Percentiles rank a stretch among this genome's conserved stretches.
phyloP scores from a whole-genome alignment of 768 basidiomycete species.

The Naematelia encephala region DNA sequence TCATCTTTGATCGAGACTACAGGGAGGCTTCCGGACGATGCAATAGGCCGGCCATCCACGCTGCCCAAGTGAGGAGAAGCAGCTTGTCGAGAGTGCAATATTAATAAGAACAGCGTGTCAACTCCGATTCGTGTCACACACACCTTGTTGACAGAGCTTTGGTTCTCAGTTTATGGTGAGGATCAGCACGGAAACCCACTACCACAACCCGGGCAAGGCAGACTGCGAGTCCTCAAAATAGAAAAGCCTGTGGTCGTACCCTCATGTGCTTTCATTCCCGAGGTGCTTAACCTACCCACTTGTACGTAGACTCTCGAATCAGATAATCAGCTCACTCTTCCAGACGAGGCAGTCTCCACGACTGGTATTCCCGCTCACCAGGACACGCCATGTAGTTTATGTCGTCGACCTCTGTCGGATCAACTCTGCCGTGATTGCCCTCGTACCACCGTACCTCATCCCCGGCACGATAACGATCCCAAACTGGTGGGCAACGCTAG shows the following conservation, averaged over 20 bases:
- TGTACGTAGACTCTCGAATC: conserved; percentile 7
- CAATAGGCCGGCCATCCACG: conserved; percentile 37
- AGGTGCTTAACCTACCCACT: conserved; percentile 11
- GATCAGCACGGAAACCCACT: conserved; percentile 19
- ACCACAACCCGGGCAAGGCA: conserved; percentile 21
- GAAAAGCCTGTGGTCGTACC: conserved; percentile 28
- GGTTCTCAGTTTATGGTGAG: conserved; percentile 37
- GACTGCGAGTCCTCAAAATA: conserved; percentile 26
- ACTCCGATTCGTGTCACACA: conserved; percentile 22
- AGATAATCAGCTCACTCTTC: not conserved
- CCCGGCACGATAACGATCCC: conserved; percentile 2
- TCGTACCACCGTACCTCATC: not conserved
- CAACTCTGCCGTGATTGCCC: conserved; percentile 15
- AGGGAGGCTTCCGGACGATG: conserved; percentile 38
- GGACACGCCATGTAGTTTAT: conserved; percentile 14
- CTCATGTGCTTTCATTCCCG: conserved; percentile 24
- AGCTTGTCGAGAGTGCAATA: not conserved
- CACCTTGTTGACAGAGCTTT: conserved; percentile 31
- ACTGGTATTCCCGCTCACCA: conserved; percentile 1
- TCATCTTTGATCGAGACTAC: conserved; percentile 23
- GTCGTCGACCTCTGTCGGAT: conserved; percentile 15
- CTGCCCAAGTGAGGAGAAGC: conserved; percentile 27
- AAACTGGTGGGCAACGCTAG: conserved; percentile 4
- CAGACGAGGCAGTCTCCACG: not conserved
- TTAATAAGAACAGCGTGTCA: conserved; percentile 2